Percentiles rank a stretch among this genome's conserved stretches.
phyloP scores from a whole-genome alignment of 2,329 filamentous ascomycete species.

The Aureobasidium sp. region DNA sequence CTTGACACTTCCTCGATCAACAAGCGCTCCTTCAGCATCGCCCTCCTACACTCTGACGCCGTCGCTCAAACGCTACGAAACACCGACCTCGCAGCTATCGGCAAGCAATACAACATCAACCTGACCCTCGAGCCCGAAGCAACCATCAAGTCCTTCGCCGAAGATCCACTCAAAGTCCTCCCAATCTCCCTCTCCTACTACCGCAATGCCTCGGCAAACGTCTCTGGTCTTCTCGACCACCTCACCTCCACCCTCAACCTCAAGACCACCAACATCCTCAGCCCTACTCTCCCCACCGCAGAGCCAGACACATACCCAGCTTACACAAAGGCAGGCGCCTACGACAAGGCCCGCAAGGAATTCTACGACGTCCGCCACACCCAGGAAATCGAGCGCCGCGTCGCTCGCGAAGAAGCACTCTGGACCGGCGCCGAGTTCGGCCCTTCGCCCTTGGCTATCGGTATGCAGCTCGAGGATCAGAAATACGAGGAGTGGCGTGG shows the following conservation, averaged over 20 bases:
- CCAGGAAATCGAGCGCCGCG: slow-evolving; percentile 71
- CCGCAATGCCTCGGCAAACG: slow-evolving; percentile 1
- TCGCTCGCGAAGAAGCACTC: slow-evolving; percentile 80
- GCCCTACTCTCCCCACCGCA: slow-evolving; percentile 20
- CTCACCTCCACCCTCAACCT: not conserved
- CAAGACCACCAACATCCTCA: not conserved
- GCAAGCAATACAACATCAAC: slow-evolving; percentile 10
- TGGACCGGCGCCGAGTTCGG: slow-evolving; percentile 85
- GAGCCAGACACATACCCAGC: slow-evolving; percentile 40
- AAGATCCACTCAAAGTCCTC: not conserved
- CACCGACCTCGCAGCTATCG: slow-evolving; percentile 1
- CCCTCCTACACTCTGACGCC: not conserved
- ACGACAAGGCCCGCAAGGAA: slow-evolving; percentile 79
- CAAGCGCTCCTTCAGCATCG: slow-evolving; percentile 1
- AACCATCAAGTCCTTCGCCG: slow-evolving; percentile 4
- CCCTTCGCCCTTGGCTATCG: slow-evolving; percentile 62
- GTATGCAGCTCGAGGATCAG: slow-evolving; percentile 72
- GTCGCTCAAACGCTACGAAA: not conserved
- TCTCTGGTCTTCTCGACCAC: not conserved
- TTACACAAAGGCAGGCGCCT: slow-evolving; percentile 51
- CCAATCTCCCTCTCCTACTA: slow-evolving; percentile 4
- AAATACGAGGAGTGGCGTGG: slow-evolving; percentile 76
- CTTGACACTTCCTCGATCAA: not conserved
- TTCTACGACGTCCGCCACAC: slow-evolving; percentile 79
- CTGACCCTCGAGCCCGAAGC: not conserved